phyloP scores from a whole-genome alignment of 1,139 yeast species.

The Yamadazyma pseudoaaseri region DNA sequence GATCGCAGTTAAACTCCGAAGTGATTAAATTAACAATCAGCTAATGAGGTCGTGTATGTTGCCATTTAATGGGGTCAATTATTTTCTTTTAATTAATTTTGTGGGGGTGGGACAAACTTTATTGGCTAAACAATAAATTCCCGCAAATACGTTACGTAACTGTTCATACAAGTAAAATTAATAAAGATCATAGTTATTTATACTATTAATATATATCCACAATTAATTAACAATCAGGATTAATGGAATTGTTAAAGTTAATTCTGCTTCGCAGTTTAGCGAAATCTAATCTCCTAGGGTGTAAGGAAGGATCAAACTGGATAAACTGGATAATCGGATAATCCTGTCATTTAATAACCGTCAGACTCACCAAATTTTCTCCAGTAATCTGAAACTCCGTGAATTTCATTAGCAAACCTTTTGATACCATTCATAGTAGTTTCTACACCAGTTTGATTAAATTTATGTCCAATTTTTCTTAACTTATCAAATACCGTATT shows the following conservation, averaged over 20 bases:
- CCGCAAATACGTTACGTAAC: not conserved
- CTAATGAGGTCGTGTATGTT: constrained; percentile 2
- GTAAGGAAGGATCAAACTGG: not conserved
- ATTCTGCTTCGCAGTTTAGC: constrained; percentile 2
- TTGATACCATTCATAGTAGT: constrained; percentile 46
- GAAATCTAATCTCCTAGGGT: constrained; percentile 1
- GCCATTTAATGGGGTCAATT: constrained; percentile 5
- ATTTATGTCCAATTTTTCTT: constrained; percentile 26
- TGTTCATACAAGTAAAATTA: too few relatives aligned
- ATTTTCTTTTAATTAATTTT: not conserved
- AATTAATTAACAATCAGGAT: too few relatives aligned
- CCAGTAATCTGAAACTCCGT: constrained; percentile 49
- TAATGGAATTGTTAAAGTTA: too few relatives aligned
- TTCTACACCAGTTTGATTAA: constrained; percentile 34
- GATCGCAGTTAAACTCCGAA: constrained; percentile 6
- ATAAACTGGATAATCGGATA: constrained; percentile 4
- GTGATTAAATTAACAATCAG: not conserved
- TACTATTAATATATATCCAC: too few relatives aligned
- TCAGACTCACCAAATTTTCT: constrained; percentile 42
- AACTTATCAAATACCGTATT: constrained; percentile 15
- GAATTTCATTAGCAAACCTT: constrained; percentile 17
- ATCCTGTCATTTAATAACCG: constrained; percentile 28
- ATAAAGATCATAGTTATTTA: too few relatives aligned
- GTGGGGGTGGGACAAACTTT: not conserved
- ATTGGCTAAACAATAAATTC: constrained; percentile 1